Base-by-base conservation (phyloP, 23 red algal genomes). In the Gracilaria gracilis region DNA sequence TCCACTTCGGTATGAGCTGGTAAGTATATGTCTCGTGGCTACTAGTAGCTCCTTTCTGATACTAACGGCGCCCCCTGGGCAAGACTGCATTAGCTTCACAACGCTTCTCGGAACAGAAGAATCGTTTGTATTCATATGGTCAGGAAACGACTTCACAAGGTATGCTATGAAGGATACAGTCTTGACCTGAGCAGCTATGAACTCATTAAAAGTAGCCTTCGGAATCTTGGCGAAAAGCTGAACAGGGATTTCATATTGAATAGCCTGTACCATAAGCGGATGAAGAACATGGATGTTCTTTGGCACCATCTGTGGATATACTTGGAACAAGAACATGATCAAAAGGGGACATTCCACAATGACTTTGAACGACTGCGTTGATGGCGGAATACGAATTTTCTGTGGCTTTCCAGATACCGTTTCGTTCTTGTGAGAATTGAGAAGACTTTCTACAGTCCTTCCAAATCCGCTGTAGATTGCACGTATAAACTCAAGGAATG, bases 151-250 rank as follows among this genome's bases (percentile, higher is more conserved):
- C 65, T 81, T 84, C 44, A 99, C 70, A 7, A 99, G 78, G 79
- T 86, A 96, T 61, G 97, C 93, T 20, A 99, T 51, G 50, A 99
- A 96, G 28, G 93, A 95, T 7, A 99, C 92, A 9, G 95, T 99
- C 35, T 99, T 99, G 74, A 99, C 90, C 86, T 99, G 97, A 19
- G 94, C 91, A 8, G 93, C 89, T 55, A 99, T 96, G 62, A 99
- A 96, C 3, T 99, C 94, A 21, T 99, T 73, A 46, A 87, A 94
- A 3, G 85, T 40, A 0, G 85, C 25, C 55, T 84, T 32, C 1
- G 66, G 57, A 23, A 64, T 76, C 24, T 27, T 42, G 16, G 91
- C 75, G 16, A 83, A 69, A 37, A 82, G 57, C 38, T 85, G 53
- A 53, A 87, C 61, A 0, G 93, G 80, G 16, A 95, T 88, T 62